phyloP scores from a whole-genome alignment of 306 rosid genomes.

The Vicia villosa region DNA sequence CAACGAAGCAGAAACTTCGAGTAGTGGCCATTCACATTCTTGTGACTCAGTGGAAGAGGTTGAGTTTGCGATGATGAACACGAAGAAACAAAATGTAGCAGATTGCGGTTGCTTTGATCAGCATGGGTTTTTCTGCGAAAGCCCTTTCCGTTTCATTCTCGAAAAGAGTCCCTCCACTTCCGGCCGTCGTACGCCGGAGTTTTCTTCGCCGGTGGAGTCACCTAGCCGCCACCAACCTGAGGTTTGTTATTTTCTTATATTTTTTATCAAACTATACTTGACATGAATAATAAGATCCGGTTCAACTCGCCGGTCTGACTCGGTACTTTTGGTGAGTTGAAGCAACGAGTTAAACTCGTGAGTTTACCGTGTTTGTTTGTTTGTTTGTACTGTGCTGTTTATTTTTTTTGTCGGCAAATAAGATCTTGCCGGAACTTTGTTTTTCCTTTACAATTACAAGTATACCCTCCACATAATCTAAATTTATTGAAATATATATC shows the following conservation, averaged over 20 bases:
- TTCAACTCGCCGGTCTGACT: conserved; percentile 9
- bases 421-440: conserved; percentile 42
- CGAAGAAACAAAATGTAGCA: conserved; percentile 4
- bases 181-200: conserved; percentile 67
- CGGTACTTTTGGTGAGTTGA: conserved; percentile 29
- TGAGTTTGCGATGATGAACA: conserved; percentile 32
- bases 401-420: conserved; percentile 47
- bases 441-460: conserved; percentile 21
- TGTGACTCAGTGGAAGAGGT: conserved; percentile 43
- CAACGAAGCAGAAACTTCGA: conserved; percentile 53
- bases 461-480: conserved; percentile 24
- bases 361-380: conserved; percentile 32
- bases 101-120: conserved; percentile 41
- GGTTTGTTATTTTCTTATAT: conserved; percentile 52
- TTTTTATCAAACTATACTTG: too few relatives aligned
- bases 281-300: too few relatives aligned
- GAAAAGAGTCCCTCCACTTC: conserved; percentile 45
- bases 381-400: not conserved
- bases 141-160: conserved; percentile 80
- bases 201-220: conserved; percentile 58
- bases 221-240: conserved; percentile 52
- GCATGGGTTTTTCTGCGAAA: conserved; percentile 47
- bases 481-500: not conserved
- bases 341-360: conserved; percentile 42
- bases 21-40: conserved; percentile 43